A percentile compares a stretch with the other conserved stretches of the same genome.
Evolutionary conservation across 257 asterid genomes (phyloP).

Genomic region (Solanum verrucosum): DNA sequence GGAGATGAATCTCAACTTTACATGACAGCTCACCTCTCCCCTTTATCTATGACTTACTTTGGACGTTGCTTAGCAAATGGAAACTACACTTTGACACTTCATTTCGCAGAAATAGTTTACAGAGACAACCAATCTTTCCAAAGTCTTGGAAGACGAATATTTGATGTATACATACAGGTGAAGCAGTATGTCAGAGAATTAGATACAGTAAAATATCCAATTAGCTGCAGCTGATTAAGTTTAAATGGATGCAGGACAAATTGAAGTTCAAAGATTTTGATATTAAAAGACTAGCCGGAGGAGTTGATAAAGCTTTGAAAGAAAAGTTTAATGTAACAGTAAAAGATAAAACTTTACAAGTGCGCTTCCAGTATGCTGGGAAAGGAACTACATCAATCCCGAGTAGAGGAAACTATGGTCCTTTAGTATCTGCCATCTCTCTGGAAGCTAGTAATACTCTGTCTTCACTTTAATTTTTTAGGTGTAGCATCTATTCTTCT

Average conservation of each 20-base stretch:
- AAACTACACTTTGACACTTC: conserved; percentile 49
- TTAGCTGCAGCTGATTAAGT: background rate
- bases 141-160: conserved; percentile 57
- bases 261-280: conserved; percentile 29
- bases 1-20: conserved; percentile 30
- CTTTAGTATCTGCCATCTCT: conserved; percentile 54
- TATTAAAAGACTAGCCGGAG: conserved; percentile 29
- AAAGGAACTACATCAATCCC: conserved; percentile 49
- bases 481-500: background rate
- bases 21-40: conserved; percentile 39
- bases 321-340: conserved; percentile 19
- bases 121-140: conserved; percentile 35
- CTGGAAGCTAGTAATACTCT: conserved; percentile 33
- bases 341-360: conserved; percentile 24
- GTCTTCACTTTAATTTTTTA: background rate
- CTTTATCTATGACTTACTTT: conserved; percentile 47
- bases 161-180: conserved; percentile 65
- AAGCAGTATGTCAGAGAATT: background rate
- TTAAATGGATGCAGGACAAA: conserved; percentile 25
- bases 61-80: conserved; percentile 63
- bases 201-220: background rate
- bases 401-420: conserved; percentile 39
- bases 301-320: conserved; percentile 22
- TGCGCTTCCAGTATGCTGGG: conserved; percentile 40
- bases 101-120: conserved; percentile 51